These are phyloP conservation scores for Cornus suecica DNA, from an alignment of 148 eudicot genomes.

Conservation along the genomic window DNA sequence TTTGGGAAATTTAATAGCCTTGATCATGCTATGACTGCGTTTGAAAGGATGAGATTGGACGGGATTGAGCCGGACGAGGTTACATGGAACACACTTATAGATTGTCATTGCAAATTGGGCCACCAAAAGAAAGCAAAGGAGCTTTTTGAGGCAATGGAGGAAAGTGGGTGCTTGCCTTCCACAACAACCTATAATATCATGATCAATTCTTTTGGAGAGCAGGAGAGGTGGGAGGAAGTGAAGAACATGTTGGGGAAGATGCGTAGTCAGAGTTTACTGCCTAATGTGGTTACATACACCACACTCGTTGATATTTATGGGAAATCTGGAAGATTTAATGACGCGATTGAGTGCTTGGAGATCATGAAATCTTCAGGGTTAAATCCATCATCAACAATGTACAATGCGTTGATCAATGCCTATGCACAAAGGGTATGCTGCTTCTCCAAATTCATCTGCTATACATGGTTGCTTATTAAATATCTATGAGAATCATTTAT, in stretches of 20 bases:
- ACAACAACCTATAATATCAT: conserved; percentile 84
- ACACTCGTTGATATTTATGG: conserved; percentile 86
- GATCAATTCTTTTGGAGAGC: conserved; percentile 82
- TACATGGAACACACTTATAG: conserved; percentile 94
- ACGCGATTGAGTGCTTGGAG: conserved; percentile 92
- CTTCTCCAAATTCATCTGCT: background rate
- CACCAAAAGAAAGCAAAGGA: conserved; percentile 68
- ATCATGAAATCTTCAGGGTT: conserved; percentile 85
- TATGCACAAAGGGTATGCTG: conserved; percentile 86
- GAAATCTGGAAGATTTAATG: conserved; percentile 80
- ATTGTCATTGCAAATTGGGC: conserved; percentile 79
- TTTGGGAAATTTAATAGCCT: conserved; percentile 93
- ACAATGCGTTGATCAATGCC: conserved; percentile 94
- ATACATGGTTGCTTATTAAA: background rate
- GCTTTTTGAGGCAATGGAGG: conserved; percentile 69
- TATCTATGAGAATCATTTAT: background rate
- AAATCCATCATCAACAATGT: conserved; percentile 86
- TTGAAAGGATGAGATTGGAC: conserved; percentile 71
- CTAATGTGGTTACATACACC: conserved; percentile 88
- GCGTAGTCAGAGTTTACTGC: conserved; percentile 81
- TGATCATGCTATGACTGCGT: conserved; percentile 84
- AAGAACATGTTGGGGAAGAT: conserved; percentile 64
- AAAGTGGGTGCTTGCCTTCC: conserved; percentile 75
- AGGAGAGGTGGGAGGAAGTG: conserved; percentile 77
- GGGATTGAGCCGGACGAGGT: conserved; percentile 88